Evolutionary conservation across 176 grass and related monocot species (phyloP).

Genomic region (Puya raimondii): DNA sequence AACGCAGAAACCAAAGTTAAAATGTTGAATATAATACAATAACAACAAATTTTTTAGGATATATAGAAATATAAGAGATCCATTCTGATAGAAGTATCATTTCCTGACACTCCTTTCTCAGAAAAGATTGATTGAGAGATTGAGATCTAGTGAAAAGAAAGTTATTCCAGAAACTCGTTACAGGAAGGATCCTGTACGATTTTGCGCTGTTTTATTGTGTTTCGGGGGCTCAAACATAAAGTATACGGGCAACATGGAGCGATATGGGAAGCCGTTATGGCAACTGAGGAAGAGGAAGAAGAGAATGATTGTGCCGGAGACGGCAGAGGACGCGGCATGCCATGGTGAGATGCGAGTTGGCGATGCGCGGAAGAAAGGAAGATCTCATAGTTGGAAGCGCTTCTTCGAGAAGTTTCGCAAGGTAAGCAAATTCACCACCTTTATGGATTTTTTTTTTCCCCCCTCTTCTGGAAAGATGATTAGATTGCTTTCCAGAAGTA

Average conservation of each 20-base stretch:
- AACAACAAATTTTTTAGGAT: too few species aligned
- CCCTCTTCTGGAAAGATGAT: neutral
- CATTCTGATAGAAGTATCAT: too few species aligned
- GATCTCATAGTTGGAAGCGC: neutral
- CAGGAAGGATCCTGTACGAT: neutral
- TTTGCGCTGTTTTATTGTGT: neutral
- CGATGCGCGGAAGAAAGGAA: neutral
- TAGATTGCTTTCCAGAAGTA: too few species aligned
- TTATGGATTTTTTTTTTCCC: neutral
- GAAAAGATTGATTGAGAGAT: too few species aligned
- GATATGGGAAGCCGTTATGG: neutral
- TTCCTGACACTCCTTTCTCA: too few species aligned
- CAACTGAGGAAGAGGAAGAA: neutral
- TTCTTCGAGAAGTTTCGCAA: neutral
- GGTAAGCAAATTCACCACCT: neutral
- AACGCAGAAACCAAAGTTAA: too few species aligned
- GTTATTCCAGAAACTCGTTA: neutral
- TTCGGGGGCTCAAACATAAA: neutral
- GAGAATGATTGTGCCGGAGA: neutral
- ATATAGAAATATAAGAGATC: too few species aligned
- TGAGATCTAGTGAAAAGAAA: neutral
- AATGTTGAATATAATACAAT: too few species aligned
- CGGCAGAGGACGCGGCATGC: neutral
- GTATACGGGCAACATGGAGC: neutral
- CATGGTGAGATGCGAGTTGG: neutral